Evolutionary conservation across 257 asterid genomes (phyloP), one percentile per base, ranked within the genome.

Genomic region (Mentha longifolia): DNA sequence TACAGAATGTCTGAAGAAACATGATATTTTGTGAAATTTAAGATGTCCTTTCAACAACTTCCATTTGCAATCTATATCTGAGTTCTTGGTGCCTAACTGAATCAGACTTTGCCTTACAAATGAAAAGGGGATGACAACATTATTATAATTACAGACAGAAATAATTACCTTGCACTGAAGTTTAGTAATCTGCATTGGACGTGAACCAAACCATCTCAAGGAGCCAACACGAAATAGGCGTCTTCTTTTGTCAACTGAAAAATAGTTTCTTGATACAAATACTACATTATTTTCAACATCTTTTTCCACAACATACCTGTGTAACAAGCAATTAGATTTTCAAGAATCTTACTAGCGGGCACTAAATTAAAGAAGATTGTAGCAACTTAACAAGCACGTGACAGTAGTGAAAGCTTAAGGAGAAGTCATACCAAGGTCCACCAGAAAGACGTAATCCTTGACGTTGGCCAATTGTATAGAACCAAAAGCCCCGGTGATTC

Each of bases 371-470:
- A 47, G 10, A 72, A 65, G 59, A 49, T 7, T 22, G 52, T 17
- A 33, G n/a, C 65, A 30, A 56, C 73, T 52, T 33, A 42, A 46
- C 50, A 63, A 70, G 50, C 47, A 57, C 22, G 45, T 35, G 55
- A 22, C 61, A 9, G 55, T 59, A 12, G 69, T 72, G 33, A 58
- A 28, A 65, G 61, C 25, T 42, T 43, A 37, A 15, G 50, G 54
- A 52, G 57, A 66, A 68, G 73, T 46, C 79, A 47, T 82, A 94
- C 99, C 97, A 94, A 70, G 99, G 99, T 70, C 99, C 99, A 56
- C 99, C 97, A 73, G 99, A 88, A 79, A 94, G 99, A 60, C 97
- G 90, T 78, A 94, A 84, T 52, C 99, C 99, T 80, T 94, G 99
- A 63, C 99, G 95, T 67, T 94, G 99, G 75, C 99, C 99, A 67